Evolutionary conservation across 352 stramenopile species (phyloP).

Genomic region (Hyaloperonospora brassicae): DNA sequence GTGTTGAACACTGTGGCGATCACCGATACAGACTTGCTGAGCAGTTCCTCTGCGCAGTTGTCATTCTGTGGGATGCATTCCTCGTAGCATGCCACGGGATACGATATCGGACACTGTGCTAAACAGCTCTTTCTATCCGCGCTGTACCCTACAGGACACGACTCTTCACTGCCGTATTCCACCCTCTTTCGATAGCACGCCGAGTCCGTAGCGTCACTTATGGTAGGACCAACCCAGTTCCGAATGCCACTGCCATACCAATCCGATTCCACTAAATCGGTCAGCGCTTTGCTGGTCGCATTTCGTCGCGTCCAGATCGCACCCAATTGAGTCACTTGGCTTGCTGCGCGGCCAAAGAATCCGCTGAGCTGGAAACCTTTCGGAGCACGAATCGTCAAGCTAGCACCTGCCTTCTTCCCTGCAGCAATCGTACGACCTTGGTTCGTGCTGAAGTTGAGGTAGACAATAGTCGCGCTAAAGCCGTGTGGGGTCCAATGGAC

Average conservation of each 20-base stretch:
- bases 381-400: slow-evolving; percentile 11
- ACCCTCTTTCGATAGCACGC: slow-evolving; percentile 25
- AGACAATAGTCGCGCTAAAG: slow-evolving; percentile 13
- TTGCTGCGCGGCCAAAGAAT: slow-evolving; percentile 21
- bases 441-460: slow-evolving; percentile 23
- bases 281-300: slow-evolving; percentile 13
- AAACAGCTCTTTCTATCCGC: slow-evolving; percentile 16
- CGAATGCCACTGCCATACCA: slow-evolving; percentile 26
- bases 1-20: slow-evolving; percentile 29
- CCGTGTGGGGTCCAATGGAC: slow-evolving; percentile 19
- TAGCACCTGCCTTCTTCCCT: slow-evolving; percentile 15
- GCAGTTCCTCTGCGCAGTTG: slow-evolving; percentile 22
- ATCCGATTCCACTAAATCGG: slow-evolving; percentile 15
- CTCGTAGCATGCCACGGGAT: slow-evolving; percentile 47
- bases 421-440: slow-evolving; percentile 8
- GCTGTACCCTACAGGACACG: slow-evolving; percentile 22
- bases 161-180: slow-evolving; percentile 10
- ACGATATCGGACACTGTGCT: slow-evolving; percentile 45
- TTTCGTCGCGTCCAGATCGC: slow-evolving; percentile 25
- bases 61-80: slow-evolving; percentile 57
- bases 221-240: slow-evolving; percentile 28
- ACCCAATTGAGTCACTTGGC: slow-evolving; percentile 20
- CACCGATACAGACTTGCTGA: slow-evolving; percentile 31
- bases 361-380: slow-evolving; percentile 26
- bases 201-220: slow-evolving; percentile 18